These are phyloP conservation scores for Coemansia sp. DNA, from an alignment of 192 early-diverging fungal genomes.

Conservation along the genomic window DNA sequence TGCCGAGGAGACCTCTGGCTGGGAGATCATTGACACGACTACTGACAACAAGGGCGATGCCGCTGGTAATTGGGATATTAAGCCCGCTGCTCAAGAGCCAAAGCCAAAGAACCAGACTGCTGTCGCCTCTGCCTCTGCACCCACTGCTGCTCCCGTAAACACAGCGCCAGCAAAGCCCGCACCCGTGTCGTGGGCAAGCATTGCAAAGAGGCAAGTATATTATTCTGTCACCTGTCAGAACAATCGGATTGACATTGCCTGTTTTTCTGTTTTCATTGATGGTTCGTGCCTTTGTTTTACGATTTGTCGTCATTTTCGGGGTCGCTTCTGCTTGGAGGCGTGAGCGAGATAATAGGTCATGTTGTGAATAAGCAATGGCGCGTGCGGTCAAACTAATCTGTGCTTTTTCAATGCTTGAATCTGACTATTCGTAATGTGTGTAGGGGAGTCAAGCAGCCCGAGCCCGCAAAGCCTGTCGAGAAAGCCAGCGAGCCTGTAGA, in stretches of 20 bases:
- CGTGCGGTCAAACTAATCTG: background rate
- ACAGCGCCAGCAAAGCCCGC: conserved; percentile 48
- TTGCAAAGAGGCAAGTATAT: conserved; percentile 53
- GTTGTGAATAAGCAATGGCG: background rate
- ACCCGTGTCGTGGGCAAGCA: conserved; percentile 58
- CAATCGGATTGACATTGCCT: conserved; percentile 6
- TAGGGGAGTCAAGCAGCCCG: conserved; percentile 54
- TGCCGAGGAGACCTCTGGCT: conserved; percentile 26
- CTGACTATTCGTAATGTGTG: background rate
- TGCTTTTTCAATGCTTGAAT: conserved; percentile 1
- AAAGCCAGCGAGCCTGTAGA: conserved; percentile 26
- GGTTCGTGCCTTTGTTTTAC: background rate
- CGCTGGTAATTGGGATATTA: conserved; percentile 19
- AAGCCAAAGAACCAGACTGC: conserved; percentile 15
- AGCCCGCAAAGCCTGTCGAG: conserved; percentile 30
- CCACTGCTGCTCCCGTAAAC: conserved; percentile 25
- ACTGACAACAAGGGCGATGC: conserved; percentile 15
- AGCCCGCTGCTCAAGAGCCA: conserved; percentile 20
- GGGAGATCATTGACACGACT: conserved; percentile 29
- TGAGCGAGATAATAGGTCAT: background rate
- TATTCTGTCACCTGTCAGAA: background rate
- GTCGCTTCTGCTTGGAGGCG: background rate
- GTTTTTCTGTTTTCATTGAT: background rate
- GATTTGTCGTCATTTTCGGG: background rate
- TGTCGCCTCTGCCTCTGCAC: background rate